Conservation (phyloP, 306 rosid genomes). For the Lathyrus aphaca region DNA sequence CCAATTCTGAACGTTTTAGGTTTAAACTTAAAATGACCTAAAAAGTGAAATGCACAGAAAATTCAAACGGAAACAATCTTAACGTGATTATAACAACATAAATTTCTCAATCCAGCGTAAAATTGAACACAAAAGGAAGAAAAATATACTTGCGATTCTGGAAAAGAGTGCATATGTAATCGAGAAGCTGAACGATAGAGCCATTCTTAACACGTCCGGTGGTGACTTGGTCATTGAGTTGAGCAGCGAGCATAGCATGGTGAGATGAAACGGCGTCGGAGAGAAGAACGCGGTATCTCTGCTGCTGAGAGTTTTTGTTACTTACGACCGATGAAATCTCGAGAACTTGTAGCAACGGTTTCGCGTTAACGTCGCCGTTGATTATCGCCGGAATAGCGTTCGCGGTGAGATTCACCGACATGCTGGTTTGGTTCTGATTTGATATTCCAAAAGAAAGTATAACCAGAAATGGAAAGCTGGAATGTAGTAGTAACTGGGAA, state of each 20-base stretch:
- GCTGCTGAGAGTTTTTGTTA: slow-evolving; percentile 50
- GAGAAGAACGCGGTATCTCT: slow-evolving; percentile 70
- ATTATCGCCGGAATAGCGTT: slow-evolving; percentile 70
- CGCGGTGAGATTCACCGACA: slow-evolving; percentile 85
- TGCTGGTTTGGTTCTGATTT: slow-evolving; percentile 21
- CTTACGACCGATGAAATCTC: slow-evolving; percentile 58
- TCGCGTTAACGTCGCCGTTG: slow-evolving; percentile 73
- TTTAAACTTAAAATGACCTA: background rate
- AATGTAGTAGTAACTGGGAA: background rate
- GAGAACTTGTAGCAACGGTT: slow-evolving; percentile 81
- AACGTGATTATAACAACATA: background rate
- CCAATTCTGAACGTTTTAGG: background rate
- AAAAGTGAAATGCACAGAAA: background rate
- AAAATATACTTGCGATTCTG: slow-evolving; percentile 74
- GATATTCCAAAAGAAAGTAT: slow-evolving; percentile 1
- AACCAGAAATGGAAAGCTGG: background rate
- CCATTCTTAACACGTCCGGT: slow-evolving; percentile 66
- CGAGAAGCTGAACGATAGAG: slow-evolving; percentile 84
- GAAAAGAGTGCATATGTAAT: slow-evolving; percentile 66
- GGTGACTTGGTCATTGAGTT: slow-evolving; percentile 67
- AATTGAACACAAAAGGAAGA: slow-evolving; percentile 22
- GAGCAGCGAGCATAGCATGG: slow-evolving; percentile 81
- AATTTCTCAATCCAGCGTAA: slow-evolving; percentile 24
- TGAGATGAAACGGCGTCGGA: slow-evolving; percentile 73
- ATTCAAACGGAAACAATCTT: background rate